Evolutionary conservation across 192 early-diverging fungal species (phyloP).

Genomic region (Coemansia pectinata): DNA sequence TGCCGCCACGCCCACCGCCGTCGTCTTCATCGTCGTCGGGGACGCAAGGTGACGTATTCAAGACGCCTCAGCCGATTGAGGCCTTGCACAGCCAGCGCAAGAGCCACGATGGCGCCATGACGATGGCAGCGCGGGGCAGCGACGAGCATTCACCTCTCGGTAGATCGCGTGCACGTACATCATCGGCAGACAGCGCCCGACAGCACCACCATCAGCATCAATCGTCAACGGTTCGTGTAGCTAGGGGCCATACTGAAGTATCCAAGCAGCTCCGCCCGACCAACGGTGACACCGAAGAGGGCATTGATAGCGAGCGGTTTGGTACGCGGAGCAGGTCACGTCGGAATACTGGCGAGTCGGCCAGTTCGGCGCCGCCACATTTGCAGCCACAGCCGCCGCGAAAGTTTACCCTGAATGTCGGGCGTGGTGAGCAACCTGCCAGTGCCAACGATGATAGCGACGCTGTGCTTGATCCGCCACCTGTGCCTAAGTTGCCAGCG

Average conservation of each 20-base stretch:
- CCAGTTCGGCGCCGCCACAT: slow-evolving; percentile 8
- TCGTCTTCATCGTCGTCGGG: slow-evolving; percentile 17
- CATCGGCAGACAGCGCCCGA: slow-evolving; percentile 12
- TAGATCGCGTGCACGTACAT: slow-evolving; percentile 5
- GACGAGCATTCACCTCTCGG: slow-evolving; percentile 4
- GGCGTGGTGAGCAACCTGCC: slow-evolving; percentile 6
- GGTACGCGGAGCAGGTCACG: slow-evolving; percentile 19
- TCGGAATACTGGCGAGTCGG: slow-evolving; percentile 14
- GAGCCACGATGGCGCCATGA: slow-evolving; percentile 29
- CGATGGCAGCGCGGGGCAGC: neutral
- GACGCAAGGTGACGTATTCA: slow-evolving; percentile 4
- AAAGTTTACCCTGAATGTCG: slow-evolving; percentile 9
- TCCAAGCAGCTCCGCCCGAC: slow-evolving; percentile 18
- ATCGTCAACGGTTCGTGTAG: slow-evolving; percentile 20
- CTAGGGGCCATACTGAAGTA: slow-evolving; percentile 26
- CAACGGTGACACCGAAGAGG: slow-evolving; percentile 1
- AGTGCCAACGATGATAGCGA: slow-evolving; percentile 9
- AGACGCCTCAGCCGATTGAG: neutral
- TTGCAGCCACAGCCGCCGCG: slow-evolving; percentile 12
- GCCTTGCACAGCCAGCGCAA: slow-evolving; percentile 16
- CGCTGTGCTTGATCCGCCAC: slow-evolving; percentile 17
- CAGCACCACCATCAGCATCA: neutral
- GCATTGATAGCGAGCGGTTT: neutral
- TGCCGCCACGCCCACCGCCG: slow-evolving; percentile 10
- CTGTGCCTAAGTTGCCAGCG: slow-evolving; percentile 40